phyloP scores from a whole-genome alignment of 352 stramenopile genomes.

The Phytophthora pluvialis region DNA sequence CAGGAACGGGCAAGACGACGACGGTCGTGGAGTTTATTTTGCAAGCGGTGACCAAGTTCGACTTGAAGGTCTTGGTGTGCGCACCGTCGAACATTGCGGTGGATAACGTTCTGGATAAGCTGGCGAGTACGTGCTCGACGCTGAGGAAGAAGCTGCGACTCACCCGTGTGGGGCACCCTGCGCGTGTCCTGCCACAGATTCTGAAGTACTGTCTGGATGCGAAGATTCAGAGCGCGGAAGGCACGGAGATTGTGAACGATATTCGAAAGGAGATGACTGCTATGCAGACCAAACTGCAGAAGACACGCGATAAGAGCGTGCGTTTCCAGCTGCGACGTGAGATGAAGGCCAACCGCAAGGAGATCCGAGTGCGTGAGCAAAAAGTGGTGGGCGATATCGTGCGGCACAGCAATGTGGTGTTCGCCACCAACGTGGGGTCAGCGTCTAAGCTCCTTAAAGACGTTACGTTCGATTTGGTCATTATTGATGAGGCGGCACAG shows the following conservation, averaged over 20 bases:
- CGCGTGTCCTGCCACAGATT: slow-evolving; percentile 91
- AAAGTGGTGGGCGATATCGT: slow-evolving; percentile 94
- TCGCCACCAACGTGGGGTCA: slow-evolving; percentile 96
- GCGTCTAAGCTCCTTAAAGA: slow-evolving; percentile 90
- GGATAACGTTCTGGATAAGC: slow-evolving; percentile 97
- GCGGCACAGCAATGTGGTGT: slow-evolving; percentile 93
- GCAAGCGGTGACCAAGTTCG: slow-evolving; percentile 87
- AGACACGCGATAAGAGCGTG: slow-evolving; percentile 59
- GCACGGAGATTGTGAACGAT: slow-evolving; percentile 96
- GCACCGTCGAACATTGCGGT: slow-evolving; percentile 99
- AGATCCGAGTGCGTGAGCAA: slow-evolving; percentile 94
- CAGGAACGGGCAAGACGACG: slow-evolving; percentile 97
- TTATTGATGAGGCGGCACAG: slow-evolving; percentile 98
- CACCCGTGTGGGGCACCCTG: slow-evolving; percentile 94
- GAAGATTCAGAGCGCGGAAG: slow-evolving; percentile 91
- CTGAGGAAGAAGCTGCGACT: slow-evolving; percentile 48
- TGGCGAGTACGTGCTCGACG: slow-evolving; percentile 63
- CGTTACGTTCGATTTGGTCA: slow-evolving; percentile 94
- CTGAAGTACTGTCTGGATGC: slow-evolving; percentile 95
- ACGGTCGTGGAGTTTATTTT: slow-evolving; percentile 97
- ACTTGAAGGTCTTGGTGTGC: slow-evolving; percentile 95
- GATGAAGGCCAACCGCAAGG: slow-evolving; percentile 93
- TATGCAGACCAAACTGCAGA: slow-evolving; percentile 63
- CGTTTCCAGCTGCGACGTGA: slow-evolving; percentile 69
- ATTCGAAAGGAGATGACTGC: slow-evolving; percentile 92